Base-by-base conservation (phyloP, 441 rosid species). In the Omphalea diandra region DNA sequence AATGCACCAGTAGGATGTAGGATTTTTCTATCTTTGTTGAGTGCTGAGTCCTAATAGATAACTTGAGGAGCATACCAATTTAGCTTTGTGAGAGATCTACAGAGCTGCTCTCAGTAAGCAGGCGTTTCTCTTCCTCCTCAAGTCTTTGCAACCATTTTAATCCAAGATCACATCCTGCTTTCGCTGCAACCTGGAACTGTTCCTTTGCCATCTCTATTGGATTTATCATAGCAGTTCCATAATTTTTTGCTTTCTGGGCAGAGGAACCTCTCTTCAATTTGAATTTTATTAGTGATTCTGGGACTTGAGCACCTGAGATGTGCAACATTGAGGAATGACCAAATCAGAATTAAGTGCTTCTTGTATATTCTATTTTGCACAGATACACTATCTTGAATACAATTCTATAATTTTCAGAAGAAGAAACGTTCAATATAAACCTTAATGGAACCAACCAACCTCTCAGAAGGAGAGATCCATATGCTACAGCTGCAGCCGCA, bases 391-490 rank as follows among this genome's bases (percentile, higher is more conserved):
- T n/a, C n/a, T n/a, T n/a, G n/a, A n/a, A n/a, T n/a, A n/a, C n/a
- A n/a, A n/a, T n/a, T n/a, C n/a, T n/a, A n/a, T n/a, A n/a, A n/a
- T n/a, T n/a, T n/a, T n/a, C n/a, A n/a, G n/a, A n/a, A n/a, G n/a
- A n/a, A n/a, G n/a, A n/a, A n/a, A n/a, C n/a, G n/a, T n/a, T n/a
- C n/a, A n/a, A n/a, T n/a, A n/a, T n/a, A n/a, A n/a, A n/a, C n/a
- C n/a, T n/a, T n/a, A n/a, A n/a, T 57, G 29, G 0, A 29, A 63
- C 40, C 20, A 65, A 57, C 88, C 76, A 57, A 87, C 97, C 98
- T 88, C 91, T 80, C 64, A 94, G 93, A 70, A 94, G 89, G 74
- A 92, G 97, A 69, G 97, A 85, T 77, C 98, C 98, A 82, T 88
- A 92, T 35, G 93, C 97, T 67, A 90, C 69, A 31, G 98, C 97